phyloP scores from a whole-genome alignment of 192 early-diverging fungal species.

The Mortierella hygrophila region DNA sequence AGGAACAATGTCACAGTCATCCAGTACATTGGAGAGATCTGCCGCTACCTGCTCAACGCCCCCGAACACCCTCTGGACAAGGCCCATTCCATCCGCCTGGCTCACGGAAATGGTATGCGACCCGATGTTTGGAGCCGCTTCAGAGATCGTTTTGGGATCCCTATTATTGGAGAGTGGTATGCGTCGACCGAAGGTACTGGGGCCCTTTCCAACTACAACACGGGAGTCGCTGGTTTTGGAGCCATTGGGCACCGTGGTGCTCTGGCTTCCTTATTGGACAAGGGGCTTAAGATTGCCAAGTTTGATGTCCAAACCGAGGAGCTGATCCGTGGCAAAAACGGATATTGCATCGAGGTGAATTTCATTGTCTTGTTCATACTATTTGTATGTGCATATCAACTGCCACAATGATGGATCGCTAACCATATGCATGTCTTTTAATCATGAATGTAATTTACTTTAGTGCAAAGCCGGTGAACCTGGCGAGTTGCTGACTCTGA shows the following conservation, averaged over 20 bases:
- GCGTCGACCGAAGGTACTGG: slow-evolving; percentile 74
- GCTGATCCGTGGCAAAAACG: slow-evolving; percentile 62
- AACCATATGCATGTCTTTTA: background rate
- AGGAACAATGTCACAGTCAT: slow-evolving; percentile 60
- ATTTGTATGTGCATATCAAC: background rate
- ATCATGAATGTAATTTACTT: slow-evolving; percentile 6
- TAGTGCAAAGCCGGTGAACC: slow-evolving; percentile 58
- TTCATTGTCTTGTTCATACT: background rate
- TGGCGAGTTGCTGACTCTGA: slow-evolving; percentile 63
- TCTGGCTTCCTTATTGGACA: slow-evolving; percentile 37
- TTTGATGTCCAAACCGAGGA: slow-evolving; percentile 70
- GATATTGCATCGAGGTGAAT: slow-evolving; percentile 62
- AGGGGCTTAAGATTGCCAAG: slow-evolving; percentile 58
- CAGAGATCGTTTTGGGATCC: slow-evolving; percentile 70
- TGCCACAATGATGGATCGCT: background rate
- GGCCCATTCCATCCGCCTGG: slow-evolving; percentile 65
- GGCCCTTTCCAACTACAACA: slow-evolving; percentile 61
- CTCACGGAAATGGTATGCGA: slow-evolving; percentile 78
- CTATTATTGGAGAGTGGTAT: slow-evolving; percentile 75
- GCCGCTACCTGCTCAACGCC: slow-evolving; percentile 69
- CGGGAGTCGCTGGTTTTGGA: slow-evolving; percentile 64
- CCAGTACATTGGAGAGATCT: slow-evolving; percentile 78
- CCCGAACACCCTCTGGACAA: slow-evolving; percentile 66
- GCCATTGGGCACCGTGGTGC: slow-evolving; percentile 69
- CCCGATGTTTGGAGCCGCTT: slow-evolving; percentile 79